Percentiles rank a stretch among this genome's conserved stretches.
phyloP scores from a whole-genome alignment of 345 rosid genomes.

The Salix purpurea region DNA sequence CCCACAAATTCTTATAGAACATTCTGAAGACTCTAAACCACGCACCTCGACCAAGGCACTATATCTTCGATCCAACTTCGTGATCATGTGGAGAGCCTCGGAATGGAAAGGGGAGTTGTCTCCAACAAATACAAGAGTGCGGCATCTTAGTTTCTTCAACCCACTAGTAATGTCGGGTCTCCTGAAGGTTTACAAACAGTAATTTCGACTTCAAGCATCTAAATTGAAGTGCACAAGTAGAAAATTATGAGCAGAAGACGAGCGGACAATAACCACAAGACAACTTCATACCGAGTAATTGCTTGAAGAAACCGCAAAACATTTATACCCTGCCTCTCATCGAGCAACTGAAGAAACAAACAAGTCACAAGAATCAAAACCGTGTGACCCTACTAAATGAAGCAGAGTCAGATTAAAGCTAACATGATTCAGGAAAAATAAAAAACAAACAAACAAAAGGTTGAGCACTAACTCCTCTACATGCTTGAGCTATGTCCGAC shows the following conservation, averaged over 20 bases:
- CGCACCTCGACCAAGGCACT: constrained; percentile 89
- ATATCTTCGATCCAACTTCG: constrained; percentile 71
- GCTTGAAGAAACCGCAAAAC: constrained; percentile 27
- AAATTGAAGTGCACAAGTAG: too few species aligned
- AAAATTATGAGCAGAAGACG: neutral
- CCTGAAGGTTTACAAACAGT: constrained; percentile 39
- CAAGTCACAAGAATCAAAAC: neutral
- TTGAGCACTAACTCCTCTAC: constrained; percentile 22
- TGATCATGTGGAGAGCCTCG: constrained; percentile 79
- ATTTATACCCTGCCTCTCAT: constrained; percentile 27
- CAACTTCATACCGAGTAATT: constrained; percentile 12
- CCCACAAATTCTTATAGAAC: neutral
- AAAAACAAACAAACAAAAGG: neutral
- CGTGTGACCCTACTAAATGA: neutral
- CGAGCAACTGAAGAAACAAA: constrained; percentile 21
- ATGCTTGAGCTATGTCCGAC: constrained; percentile 27
- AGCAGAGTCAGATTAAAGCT: neutral
- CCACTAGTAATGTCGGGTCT: constrained; percentile 82
- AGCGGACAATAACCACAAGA: neutral
- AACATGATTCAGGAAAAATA: neutral
- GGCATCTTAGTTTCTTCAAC: constrained; percentile 66
- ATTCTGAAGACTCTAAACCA: neutral
- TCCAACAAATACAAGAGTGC: constrained; percentile 81
- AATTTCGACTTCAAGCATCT: neutral
- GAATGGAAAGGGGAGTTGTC: constrained; percentile 80